These are phyloP conservation scores for Dipteronia dyeriana DNA, from an alignment of 345 rosid species.

Conservation along the genomic window DNA sequence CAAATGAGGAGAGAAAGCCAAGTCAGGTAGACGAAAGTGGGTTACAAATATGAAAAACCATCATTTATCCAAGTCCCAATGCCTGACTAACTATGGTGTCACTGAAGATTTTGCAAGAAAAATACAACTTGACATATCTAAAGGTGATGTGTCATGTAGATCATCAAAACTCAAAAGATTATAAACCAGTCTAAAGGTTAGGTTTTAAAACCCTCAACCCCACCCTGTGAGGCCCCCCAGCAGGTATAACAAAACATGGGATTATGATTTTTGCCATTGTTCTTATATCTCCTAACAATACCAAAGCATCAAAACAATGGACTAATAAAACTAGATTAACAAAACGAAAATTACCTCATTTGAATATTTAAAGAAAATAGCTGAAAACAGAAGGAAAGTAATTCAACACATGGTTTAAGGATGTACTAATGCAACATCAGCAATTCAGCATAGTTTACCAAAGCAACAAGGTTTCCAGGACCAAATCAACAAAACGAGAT, in stretches of 20 bases:
- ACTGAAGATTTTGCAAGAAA: neutral
- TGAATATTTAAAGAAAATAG: too few species aligned
- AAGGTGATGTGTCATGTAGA: neutral
- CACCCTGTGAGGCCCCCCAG: neutral
- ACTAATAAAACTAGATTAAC: neutral
- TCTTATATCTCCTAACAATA: neutral
- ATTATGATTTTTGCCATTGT: neutral
- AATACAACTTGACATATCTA: neutral
- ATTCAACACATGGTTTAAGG: neutral
- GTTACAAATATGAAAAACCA: too few species aligned
- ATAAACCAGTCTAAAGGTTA: neutral
- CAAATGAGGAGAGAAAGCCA: too few species aligned
- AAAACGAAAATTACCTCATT: neutral
- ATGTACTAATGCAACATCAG: neutral
- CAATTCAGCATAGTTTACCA: neutral
- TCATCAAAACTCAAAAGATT: too few species aligned
- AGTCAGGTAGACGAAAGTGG: too few species aligned
- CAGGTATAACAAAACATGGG: neutral
- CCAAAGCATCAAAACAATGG: neutral
- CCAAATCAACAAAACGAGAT: neutral
- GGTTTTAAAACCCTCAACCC: neutral
- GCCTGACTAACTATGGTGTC: too few species aligned
- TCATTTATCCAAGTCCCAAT: too few species aligned
- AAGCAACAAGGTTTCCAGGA: neutral
- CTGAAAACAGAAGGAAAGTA: neutral